Conservation (phyloP, 192 early-diverging fungal species). For the Geranomyces variabilis region DNA sequence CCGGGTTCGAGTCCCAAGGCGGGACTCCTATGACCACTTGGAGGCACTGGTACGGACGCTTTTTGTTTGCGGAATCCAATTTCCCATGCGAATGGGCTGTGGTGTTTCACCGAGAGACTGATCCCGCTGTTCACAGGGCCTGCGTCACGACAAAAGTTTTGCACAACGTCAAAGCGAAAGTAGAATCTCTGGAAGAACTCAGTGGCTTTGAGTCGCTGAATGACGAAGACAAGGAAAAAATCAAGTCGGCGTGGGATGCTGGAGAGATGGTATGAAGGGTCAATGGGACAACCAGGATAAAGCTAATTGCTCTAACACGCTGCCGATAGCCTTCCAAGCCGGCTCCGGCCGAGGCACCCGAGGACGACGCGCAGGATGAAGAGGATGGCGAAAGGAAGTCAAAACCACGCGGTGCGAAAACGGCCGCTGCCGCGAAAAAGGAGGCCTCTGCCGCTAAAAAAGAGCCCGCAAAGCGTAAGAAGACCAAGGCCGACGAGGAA, state of each 20-base stretch:
- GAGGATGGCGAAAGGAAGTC: neutral
- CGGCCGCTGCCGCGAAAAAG: neutral
- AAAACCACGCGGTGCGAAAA: neutral
- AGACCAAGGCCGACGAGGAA: slow-evolving; percentile 7
- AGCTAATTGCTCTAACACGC: neutral
- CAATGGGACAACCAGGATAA: too few relatives aligned
- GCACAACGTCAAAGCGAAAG: slow-evolving; percentile 2
- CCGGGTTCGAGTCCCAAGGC: neutral
- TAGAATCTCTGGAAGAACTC: neutral
- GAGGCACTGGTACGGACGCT: slow-evolving; percentile 1
- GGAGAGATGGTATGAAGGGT: slow-evolving; percentile 12
- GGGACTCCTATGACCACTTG: slow-evolving; percentile 4
- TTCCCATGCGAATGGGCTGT: neutral
- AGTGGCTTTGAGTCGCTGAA: slow-evolving; percentile 1
- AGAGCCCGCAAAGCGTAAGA: neutral
- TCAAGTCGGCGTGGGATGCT: neutral
- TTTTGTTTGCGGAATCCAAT: too few relatives aligned
- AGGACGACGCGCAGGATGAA: neutral
- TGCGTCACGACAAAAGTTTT: slow-evolving; percentile 13
- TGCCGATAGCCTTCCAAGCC: neutral
- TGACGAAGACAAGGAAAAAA: slow-evolving; percentile 6
- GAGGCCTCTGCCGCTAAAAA: neutral
- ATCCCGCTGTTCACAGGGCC: neutral
- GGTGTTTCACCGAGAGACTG: neutral
- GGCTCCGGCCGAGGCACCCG: neutral